Base-by-base conservation (phyloP, 2,329 filamentous ascomycete species). In the Fusarium marasasianum region DNA sequence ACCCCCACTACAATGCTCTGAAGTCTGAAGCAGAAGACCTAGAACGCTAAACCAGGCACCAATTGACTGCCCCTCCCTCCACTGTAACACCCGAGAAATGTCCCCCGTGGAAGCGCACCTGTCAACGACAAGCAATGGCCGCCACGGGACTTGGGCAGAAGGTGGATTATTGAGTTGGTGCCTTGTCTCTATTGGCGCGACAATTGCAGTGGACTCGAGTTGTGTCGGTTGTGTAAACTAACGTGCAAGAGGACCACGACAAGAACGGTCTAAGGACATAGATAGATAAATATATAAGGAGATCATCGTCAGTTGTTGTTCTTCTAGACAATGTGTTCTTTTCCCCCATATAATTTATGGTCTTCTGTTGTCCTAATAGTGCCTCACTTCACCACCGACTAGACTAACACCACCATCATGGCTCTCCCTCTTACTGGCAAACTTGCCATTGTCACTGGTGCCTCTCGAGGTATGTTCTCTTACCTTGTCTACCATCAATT, bases 371-470 rank as follows among this genome's bases (percentile, higher is more conserved):
- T 58, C 53, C 40, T 65, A 53, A 69, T 48, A 38, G 48, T 41
- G 31, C 12, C 31, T 54, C 45, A 22, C 31, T 45, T 48, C 40
- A 61, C 40, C 35, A 53, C 45, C 10, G n/a, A 58, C 38, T 33
- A 43, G 14, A 58, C 54, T 24, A 43, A 56, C 59, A 33, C 26
- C 62, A 43, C 29, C 17, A 60, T 54, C 68, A 85, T 85, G 83
- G 72, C 83, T 73, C 83, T 75, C 40, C 79, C 82, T 55, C 85
- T 92, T n/a, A 90, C 94, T 79, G 93, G 93, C 76, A 95, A 95
- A 82, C 86, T 95, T 58, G 94, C 90, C 60, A 91, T 97, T 74
- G 87, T 96, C 53, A 96, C 94, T 3, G 94, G 94, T 64, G 92
- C 91, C 68, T 94, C 93, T 66, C 86, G 94, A 86, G 93, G 93